Conservation (phyloP, 495 filamentous ascomycete species). For the Penicillium simplicissimum region DNA sequence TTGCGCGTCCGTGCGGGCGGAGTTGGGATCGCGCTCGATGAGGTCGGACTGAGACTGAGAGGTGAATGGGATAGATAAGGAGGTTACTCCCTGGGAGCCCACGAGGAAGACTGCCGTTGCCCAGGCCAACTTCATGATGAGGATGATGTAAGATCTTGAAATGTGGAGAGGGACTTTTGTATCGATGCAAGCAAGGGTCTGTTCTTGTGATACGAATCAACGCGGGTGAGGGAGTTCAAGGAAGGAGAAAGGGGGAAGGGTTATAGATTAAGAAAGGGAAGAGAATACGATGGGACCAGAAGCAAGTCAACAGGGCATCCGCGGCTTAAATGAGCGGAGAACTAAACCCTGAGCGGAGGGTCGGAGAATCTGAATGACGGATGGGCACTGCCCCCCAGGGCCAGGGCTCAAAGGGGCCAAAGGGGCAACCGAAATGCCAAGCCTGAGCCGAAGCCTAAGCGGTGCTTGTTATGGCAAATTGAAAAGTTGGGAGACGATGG, state of each 20-base stretch:
- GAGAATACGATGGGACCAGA: background rate
- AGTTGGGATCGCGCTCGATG: conserved; percentile 26
- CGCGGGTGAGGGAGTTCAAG: background rate
- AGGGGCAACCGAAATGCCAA: too few relatives aligned
- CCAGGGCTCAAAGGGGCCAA: too few relatives aligned
- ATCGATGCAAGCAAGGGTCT: background rate
- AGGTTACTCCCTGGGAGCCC: conserved; percentile 31
- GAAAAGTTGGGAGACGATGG: background rate
- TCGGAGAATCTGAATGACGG: background rate
- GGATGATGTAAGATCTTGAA: background rate
- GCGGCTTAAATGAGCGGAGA: background rate
- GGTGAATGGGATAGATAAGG: conserved; percentile 27
- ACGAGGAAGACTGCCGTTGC: conserved; percentile 31
- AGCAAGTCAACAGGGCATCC: background rate
- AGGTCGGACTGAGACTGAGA: conserved; percentile 22
- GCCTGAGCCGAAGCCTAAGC: too few relatives aligned
- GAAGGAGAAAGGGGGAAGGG: background rate
- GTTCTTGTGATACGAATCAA: background rate
- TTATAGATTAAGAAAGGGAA: background rate
- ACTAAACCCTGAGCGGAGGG: background rate
- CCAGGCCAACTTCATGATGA: conserved; percentile 37
- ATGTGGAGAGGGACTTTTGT: background rate
- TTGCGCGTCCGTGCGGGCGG: conserved; percentile 15
- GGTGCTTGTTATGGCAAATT: background rate
- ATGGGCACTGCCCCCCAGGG: background rate